Evolutionary conservation across 2,329 filamentous ascomycete species (phyloP).

Genomic region (Akanthomyces lecanii): DNA sequence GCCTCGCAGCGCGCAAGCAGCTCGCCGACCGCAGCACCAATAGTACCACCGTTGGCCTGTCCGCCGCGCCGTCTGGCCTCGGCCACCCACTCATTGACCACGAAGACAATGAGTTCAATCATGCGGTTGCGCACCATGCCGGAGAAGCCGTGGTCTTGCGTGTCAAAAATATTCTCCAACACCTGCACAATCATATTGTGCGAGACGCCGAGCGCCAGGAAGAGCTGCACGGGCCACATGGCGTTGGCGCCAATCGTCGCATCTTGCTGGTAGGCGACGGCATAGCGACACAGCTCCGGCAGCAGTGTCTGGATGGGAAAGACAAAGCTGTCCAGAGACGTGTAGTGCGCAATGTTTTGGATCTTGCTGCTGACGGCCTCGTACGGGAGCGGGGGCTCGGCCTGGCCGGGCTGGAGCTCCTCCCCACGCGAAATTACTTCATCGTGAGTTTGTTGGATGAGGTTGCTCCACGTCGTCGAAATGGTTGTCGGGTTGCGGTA

Average conservation of each 20-base stretch:
- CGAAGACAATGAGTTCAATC: constrained; percentile 51
- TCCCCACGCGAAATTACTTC: constrained; percentile 44
- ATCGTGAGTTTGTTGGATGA: constrained; percentile 69
- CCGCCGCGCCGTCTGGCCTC: constrained; percentile 47
- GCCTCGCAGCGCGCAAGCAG: constrained; percentile 48
- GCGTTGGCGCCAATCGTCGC: constrained; percentile 53
- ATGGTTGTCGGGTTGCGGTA: constrained; percentile 86
- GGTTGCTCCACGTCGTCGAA: constrained; percentile 74
- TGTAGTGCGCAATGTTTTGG: constrained; percentile 60
- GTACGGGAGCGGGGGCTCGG: constrained; percentile 55
- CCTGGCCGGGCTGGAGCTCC: constrained; percentile 37
- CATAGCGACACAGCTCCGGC: constrained; percentile 59
- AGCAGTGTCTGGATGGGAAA: constrained; percentile 61
- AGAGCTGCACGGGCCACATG: constrained; percentile 54
- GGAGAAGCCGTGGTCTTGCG: constrained; percentile 56
- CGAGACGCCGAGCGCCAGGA: constrained; percentile 52
- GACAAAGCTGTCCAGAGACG: constrained; percentile 61
- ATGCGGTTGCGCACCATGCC: constrained; percentile 46
- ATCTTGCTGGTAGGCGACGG: constrained; percentile 55
- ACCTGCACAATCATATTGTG: constrained; percentile 53
- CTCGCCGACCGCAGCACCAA: constrained; percentile 44
- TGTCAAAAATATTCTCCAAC: constrained; percentile 54
- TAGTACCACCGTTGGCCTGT: constrained; percentile 34
- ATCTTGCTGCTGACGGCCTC: constrained; percentile 64
- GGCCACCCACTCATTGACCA: constrained; percentile 46